These are phyloP conservation scores for Aspergillus ustus DNA, from an alignment of 2,329 filamentous ascomycete species.

Conservation along the genomic window DNA sequence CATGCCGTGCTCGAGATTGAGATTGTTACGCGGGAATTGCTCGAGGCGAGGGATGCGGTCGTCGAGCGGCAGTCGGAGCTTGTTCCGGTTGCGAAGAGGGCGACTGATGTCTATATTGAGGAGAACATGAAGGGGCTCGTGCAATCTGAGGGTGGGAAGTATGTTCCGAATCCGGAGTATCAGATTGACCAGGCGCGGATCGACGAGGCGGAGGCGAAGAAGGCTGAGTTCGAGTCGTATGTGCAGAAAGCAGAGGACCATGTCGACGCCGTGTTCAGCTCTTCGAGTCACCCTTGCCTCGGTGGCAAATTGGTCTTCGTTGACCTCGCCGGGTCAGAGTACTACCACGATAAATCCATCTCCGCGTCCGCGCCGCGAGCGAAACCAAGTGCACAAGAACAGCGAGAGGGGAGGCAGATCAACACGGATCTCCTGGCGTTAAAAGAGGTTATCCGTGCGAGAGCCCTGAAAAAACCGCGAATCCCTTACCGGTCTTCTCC, in stretches of 20 bases:
- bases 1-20: conserved; percentile 52
- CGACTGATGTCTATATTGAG: conserved; percentile 47
- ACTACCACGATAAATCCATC: conserved; percentile 37
- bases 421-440: conserved; percentile 52
- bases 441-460: conserved; percentile 54
- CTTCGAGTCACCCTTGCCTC: conserved; percentile 33
- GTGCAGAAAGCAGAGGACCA: conserved; percentile 42
- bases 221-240: conserved; percentile 39
- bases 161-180: conserved; percentile 40
- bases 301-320: conserved; percentile 52
- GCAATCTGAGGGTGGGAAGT: conserved; percentile 37
- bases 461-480: conserved; percentile 36
- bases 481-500: conserved; percentile 50
- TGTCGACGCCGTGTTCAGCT: conserved; percentile 31
- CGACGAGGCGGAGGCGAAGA: conserved; percentile 46
- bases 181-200: conserved; percentile 44
- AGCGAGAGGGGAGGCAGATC: conserved; percentile 49
- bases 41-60: conserved; percentile 44
- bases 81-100: conserved; percentile 50
- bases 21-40: conserved; percentile 42
- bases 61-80: conserved; percentile 51
- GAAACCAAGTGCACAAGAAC: conserved; percentile 45
- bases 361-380: conserved; percentile 2
- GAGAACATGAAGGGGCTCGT: conserved; percentile 42
- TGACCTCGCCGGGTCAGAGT: conserved; percentile 53